Evolutionary conservation across 1,284 basidiomycete species (phyloP).

Genomic region (Sporisorium iseilematis-ciliati): DNA sequence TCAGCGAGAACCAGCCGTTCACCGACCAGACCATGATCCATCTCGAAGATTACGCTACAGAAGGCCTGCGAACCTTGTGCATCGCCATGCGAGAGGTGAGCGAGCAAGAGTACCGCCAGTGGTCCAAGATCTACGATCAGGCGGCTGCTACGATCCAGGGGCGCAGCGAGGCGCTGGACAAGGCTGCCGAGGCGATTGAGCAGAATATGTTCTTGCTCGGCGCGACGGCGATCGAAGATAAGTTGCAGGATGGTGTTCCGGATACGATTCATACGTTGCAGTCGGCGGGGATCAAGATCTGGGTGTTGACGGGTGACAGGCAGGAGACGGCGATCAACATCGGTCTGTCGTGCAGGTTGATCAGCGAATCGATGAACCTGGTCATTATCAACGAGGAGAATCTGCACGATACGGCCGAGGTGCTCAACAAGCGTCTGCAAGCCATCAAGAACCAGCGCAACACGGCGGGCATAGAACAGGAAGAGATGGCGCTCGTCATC

Average conservation of each 20-base stretch:
- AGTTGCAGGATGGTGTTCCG: conserved; percentile 97
- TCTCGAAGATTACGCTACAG: conserved; percentile 85
- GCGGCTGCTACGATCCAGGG: conserved; percentile 93
- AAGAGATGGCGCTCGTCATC: conserved; percentile 94
- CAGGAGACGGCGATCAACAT: conserved; percentile 99
- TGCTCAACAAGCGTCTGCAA: conserved; percentile 85
- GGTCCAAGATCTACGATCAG: conserved; percentile 87
- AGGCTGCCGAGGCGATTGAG: conserved; percentile 95
- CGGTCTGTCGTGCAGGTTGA: conserved; percentile 94
- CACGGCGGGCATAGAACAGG: conserved; percentile 83
- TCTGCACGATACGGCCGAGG: conserved; percentile 83
- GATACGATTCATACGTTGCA: conserved; percentile 98
- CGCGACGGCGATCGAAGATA: conserved; percentile 98
- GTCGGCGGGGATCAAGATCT: conserved; percentile 98
- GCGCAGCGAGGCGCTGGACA: conserved; percentile 91
- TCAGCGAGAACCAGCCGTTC: conserved; percentile 76
- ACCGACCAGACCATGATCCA: conserved; percentile 88
- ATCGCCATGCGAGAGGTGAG: conserved; percentile 92
- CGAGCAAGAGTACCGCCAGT: conserved; percentile 89
- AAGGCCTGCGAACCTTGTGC: conserved; percentile 95
- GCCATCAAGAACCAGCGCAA: conserved; percentile 90
- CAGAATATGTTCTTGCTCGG: conserved; percentile 91
- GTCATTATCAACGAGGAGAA: conserved; percentile 92
- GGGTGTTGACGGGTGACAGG: conserved; percentile 97
- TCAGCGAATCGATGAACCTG: conserved; percentile 98